These are phyloP conservation scores for Phascolomyces articulosus DNA, from an alignment of 371 early-diverging fungal genomes.

Conservation along the genomic window DNA sequence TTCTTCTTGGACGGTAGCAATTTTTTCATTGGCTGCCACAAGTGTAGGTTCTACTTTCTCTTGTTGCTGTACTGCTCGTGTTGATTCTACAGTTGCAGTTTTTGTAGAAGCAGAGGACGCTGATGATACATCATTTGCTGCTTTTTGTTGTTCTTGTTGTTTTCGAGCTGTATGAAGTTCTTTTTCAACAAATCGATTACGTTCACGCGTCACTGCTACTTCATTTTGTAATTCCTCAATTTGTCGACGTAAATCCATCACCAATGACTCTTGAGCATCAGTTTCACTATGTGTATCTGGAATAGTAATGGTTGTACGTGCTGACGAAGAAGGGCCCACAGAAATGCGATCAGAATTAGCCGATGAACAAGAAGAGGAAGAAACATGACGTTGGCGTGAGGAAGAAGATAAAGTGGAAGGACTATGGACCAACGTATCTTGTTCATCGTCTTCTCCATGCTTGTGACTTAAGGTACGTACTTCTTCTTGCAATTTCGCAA, in stretches of 20 bases:
- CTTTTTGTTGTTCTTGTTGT: not conserved
- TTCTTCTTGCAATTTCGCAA: constrained; percentile 43
- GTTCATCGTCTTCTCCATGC: not conserved
- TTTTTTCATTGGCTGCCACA: too few relatives aligned
- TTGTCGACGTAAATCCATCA: constrained; percentile 23
- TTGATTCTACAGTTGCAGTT: not conserved
- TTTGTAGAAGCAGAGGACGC: not conserved
- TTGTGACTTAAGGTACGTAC: constrained; percentile 33
- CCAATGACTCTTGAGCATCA: not conserved
- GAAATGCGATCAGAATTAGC: not conserved
- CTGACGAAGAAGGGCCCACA: constrained; percentile 5
- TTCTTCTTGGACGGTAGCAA: too few relatives aligned
- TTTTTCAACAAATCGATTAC: constrained; percentile 17
- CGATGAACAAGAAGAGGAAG: not conserved
- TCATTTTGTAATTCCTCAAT: constrained; percentile 25
- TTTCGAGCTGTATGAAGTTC: constrained; percentile 1
- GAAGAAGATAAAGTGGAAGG: too few relatives aligned
- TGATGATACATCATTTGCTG: too few relatives aligned
- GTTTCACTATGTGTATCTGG: constrained; percentile 1
- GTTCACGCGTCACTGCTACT: constrained; percentile 20
- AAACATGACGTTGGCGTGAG: not conserved
- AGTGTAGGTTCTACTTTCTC: too few relatives aligned
- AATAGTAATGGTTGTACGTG: constrained; percentile 15
- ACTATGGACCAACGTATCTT: not conserved
- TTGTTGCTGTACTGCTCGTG: too few relatives aligned